A percentile compares a stretch with the other conserved stretches of the same genome.
These are phyloP conservation scores for Allantophomopsis cytisporea DNA, from an alignment of 2,329 filamentous ascomycete genomes.

Conservation along the genomic window DNA sequence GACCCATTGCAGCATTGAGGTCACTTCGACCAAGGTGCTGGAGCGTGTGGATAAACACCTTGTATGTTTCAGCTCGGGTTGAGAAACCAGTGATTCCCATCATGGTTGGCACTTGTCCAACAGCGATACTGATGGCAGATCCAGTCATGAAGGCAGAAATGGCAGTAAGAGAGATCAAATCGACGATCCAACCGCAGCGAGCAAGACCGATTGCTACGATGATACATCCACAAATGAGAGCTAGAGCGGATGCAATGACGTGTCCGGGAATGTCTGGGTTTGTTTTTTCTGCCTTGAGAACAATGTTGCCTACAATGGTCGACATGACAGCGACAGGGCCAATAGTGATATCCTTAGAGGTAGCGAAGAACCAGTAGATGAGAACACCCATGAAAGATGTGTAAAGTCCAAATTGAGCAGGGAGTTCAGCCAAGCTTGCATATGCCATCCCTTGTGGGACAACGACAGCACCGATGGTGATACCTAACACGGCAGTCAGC, in stretches of 20 bases:
- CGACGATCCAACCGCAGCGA: constrained; percentile 79
- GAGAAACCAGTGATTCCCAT: constrained; percentile 60
- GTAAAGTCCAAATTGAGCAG: constrained; percentile 75
- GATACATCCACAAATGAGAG: constrained; percentile 65
- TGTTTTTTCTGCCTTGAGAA: constrained; percentile 44
- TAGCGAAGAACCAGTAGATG: constrained; percentile 96
- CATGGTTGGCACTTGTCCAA: constrained; percentile 70
- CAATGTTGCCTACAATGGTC: constrained; percentile 73
- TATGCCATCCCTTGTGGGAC: constrained; percentile 98
- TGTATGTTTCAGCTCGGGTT: constrained; percentile 66
- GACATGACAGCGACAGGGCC: constrained; percentile 95
- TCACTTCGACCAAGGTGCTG: constrained; percentile 53
- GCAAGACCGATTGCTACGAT: constrained; percentile 68
- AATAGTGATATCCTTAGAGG: constrained; percentile 96
- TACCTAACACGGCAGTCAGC: constrained; percentile 25
- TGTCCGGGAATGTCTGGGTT: constrained; percentile 45
- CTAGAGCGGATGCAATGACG: constrained; percentile 64
- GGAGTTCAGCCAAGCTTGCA: constrained; percentile 68
- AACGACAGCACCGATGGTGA: constrained; percentile 63
- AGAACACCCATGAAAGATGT: constrained; percentile 93
- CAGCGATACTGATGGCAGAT: constrained; percentile 77
- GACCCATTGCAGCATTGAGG: constrained; percentile 69
- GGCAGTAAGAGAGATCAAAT: constrained; percentile 80
- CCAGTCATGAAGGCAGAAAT: constrained; percentile 97
- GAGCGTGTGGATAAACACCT: constrained; percentile 71